Conservation (phyloP, 1,284 basidiomycete genomes). For the Naganishia sp. region DNA sequence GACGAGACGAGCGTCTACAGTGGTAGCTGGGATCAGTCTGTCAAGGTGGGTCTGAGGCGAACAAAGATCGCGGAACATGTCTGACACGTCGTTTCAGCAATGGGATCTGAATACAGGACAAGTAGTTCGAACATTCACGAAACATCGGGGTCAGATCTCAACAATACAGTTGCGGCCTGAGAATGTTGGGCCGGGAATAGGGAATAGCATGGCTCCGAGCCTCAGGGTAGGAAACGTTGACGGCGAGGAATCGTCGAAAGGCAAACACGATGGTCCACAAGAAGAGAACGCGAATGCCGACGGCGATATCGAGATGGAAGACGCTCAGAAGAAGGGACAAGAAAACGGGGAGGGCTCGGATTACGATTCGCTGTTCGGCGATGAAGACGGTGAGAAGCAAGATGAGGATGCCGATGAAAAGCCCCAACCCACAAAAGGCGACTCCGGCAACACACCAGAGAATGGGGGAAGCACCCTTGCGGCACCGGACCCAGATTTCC, state of each 20-base stretch:
- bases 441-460: constrained; percentile 12
- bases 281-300: background rate
- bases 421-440: background rate
- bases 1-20: constrained; percentile 84
- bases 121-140: constrained; percentile 71
- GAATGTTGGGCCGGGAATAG: constrained; percentile 36
- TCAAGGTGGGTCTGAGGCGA: constrained; percentile 65
- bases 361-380: constrained; percentile 75
- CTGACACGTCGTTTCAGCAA: constrained; percentile 62
- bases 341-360: constrained; percentile 48
- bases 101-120: constrained; percentile 97
- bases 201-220: constrained; percentile 18
- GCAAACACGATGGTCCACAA: background rate
- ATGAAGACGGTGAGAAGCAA: constrained; percentile 37
- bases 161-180: constrained; percentile 74
- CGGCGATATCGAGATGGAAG: constrained; percentile 27
- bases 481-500: constrained; percentile 5
- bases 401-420: constrained; percentile 56
- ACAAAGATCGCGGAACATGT: background rate
- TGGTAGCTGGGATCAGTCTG: constrained; percentile 91
- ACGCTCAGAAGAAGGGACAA: constrained; percentile 13
- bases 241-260: background rate
- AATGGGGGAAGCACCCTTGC: constrained; percentile 56
- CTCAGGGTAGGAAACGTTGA: constrained; percentile 2
- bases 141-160: constrained; percentile 84